A percentile compares a stretch with the other conserved stretches of the same genome.
Conservation (phyloP, 1,139 yeast species). For the Pneumocystis wakefieldiae region DNA sequence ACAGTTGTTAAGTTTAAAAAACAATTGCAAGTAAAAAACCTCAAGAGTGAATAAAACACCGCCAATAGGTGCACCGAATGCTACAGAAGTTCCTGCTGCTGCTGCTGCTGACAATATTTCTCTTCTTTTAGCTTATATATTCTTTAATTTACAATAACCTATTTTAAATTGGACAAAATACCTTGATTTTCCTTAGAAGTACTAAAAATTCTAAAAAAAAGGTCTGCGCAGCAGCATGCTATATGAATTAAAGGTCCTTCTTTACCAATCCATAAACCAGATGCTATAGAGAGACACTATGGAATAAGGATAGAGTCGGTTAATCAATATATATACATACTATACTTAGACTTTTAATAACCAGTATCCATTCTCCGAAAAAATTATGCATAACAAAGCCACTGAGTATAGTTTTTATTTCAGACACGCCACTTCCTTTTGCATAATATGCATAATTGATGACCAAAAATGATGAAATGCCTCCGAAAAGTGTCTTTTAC, state of each 20-base stretch:
- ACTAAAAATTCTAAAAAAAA: constrained; percentile 37
- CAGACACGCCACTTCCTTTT: neutral
- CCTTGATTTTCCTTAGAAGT: constrained; percentile 38
- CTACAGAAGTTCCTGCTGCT: constrained; percentile 55
- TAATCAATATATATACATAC: constrained; percentile 16
- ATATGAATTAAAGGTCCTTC: constrained; percentile 54
- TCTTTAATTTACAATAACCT: neutral
- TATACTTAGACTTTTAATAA: constrained; percentile 38
- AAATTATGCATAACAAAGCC: constrained; percentile 43
- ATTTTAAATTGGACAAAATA: neutral
- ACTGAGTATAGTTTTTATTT: constrained; percentile 34
- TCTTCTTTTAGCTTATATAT: constrained; percentile 28
- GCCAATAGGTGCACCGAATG: constrained; percentile 57
- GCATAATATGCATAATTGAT: neutral
- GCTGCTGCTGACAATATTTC: constrained; percentile 52
- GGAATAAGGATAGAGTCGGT: neutral
- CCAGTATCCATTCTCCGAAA: constrained; percentile 40
- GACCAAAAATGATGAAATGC: neutral
- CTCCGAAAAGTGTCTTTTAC: neutral
- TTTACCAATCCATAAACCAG: constrained; percentile 53
- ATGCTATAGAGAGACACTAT: constrained; percentile 38
- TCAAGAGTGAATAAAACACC: constrained; percentile 53
- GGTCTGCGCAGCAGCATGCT: constrained; percentile 53
- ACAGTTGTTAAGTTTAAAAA: neutral
- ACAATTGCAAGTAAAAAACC: constrained; percentile 26